phyloP scores from a whole-genome alignment of 345 rosid species.

The Eucalyptus melliodora region DNA sequence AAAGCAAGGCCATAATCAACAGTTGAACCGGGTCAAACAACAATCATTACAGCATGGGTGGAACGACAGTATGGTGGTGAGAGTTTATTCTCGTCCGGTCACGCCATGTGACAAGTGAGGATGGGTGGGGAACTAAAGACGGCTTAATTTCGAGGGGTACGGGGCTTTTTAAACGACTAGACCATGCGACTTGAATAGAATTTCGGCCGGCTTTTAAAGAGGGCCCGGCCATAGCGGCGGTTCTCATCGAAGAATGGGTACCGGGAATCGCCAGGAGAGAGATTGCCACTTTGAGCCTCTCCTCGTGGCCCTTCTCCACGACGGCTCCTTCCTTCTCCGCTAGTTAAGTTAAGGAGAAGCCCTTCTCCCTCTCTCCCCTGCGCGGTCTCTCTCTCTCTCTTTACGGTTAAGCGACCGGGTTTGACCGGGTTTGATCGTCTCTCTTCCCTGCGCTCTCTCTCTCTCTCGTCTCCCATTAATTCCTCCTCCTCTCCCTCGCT shows the following conservation, averaged over 20 bases:
- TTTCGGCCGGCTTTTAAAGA: not conserved
- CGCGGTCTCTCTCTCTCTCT: too few relatives aligned
- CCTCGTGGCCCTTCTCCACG: conserved; percentile 10
- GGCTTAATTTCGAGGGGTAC: not conserved
- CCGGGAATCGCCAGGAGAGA: not conserved
- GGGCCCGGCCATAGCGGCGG: not conserved
- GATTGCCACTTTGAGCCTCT: conserved; percentile 3
- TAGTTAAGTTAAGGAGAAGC: too few relatives aligned
- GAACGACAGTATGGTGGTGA: rapidly evolving
- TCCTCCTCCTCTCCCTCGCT: too few relatives aligned
- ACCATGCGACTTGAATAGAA: not conserved
- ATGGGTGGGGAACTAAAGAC: not conserved
- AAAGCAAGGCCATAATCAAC: not conserved
- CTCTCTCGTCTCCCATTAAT: too few relatives aligned
- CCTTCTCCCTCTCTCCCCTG: too few relatives aligned
- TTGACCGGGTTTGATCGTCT: too few relatives aligned
- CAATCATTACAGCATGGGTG: not conserved
- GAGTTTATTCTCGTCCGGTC: not conserved
- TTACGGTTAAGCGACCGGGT: too few relatives aligned
- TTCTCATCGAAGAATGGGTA: not conserved
- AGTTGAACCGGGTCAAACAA: not conserved
- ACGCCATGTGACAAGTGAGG: not conserved
- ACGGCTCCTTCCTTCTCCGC: conserved; percentile 13
- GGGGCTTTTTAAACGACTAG: not conserved
- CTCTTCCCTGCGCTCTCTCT: too few relatives aligned